Evolutionary conservation across 139 green algal species (phyloP), one percentile per base, ranked within the genome.

Genomic region (Tetradesmus obliquus): DNA sequence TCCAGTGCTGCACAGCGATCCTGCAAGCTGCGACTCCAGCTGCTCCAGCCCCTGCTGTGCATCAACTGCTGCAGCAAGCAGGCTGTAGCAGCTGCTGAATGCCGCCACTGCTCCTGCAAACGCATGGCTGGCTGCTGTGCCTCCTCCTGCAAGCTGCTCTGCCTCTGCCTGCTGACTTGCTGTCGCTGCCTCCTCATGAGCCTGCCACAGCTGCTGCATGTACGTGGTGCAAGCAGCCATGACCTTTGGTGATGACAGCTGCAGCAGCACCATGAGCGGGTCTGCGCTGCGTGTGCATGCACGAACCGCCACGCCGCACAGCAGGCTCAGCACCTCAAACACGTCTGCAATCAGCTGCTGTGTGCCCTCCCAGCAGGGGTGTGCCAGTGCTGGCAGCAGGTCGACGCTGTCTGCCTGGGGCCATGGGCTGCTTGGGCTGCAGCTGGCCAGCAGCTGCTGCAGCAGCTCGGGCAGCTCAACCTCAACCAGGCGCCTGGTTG

Each of bases 281-380:
- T 92, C 89, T n/a, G 51, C 6, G 69, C 81, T 89, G 62, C 89
- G 89, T 3, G 89, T 82, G 60, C 69, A 92, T 32, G 82, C 89
- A n/a, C 82, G 79, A 10, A 88, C 60, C 55, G 62, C 62, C 24
- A 88, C 62, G 22, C 51, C 82, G 10, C 32, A 71, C 45, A 92
- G 89, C 66, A 92, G 60, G 12, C 55, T 45, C 1, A 92, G 53
- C 22, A 57, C 51, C 19, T 74, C 20, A 20, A 84, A 88, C 3
- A 82, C 66, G 7, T 84, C 60, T n/a, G n/a, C 22, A 3, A 88
- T 55, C 2, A 88, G 53, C 45, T 87, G 80, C 88, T 92, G 80
- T 9, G 87, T 22, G 2, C 5, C 20, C 1, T 53, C 12, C 88
- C 88, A 92, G 55, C 24, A 53, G 12, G 88, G 88, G 80, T 92